Evolutionary conservation across 2,329 filamentous ascomycete species (phyloP), one percentile per base, ranked within the genome.

Genomic region (Xylaria sp.): DNA sequence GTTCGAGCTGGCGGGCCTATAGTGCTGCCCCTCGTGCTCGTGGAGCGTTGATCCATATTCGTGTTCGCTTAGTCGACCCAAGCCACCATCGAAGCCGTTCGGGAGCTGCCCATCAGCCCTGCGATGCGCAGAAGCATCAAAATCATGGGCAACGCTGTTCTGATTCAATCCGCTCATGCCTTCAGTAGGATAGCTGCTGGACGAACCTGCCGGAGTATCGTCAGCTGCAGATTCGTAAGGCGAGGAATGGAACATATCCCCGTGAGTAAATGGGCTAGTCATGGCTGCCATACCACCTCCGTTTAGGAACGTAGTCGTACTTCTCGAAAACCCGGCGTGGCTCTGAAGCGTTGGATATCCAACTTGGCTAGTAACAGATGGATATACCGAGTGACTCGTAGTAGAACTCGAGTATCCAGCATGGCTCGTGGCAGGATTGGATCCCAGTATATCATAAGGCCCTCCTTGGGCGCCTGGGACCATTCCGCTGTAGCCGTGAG

Each of bases 231-330:
- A 54, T 2, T 57, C 39, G 4, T 58, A 19, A 30, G 61, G 60
- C n/a, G 66, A 62, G 18, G 59, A 4, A 11, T 58, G 52, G 18
- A 65, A 67, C n/a, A 63, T 54, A 1, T 56, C 39, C 8, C 60
- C 61, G 10, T 60, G 63, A 5, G 59, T 30, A 51, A 65, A 67
- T 2, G 63, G 16, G n/a, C 56, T 54, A 8, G 57, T 13, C 1
- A 68, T 35, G 9, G 52, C 44, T n/a, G 48, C 18, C 35, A 67
- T 53, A n/a, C 19, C 51, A 11, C 13, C 39, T 3, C 55, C 62
- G 37, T 63, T 65, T 9, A 47, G 50, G 19, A 67, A 47, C 30
- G 59, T 13, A 4, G 49, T 18, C 10, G 64, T 35, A n/a, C 23
- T 48, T 5, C 51, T 16, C 7, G 62, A 13, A 39, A 68, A 69